Base-by-base conservation (phyloP, 306 rosid genomes). In the Begonia peltatifolia region DNA sequence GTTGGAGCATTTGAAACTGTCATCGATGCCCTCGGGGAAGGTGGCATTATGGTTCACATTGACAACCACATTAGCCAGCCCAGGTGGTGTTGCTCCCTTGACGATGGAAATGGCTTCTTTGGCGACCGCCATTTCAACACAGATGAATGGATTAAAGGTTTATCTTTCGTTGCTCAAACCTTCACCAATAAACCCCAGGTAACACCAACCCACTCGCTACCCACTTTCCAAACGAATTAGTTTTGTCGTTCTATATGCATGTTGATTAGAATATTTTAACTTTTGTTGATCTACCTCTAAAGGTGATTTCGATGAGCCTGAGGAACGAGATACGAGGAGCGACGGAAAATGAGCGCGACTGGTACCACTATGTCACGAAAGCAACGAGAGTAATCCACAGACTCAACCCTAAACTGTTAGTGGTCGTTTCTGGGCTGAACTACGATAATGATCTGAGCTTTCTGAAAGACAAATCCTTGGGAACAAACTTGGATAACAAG, bases 31-130 rank as follows among this genome's bases (percentile, higher is more conserved):
- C 62, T 80, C 13, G 76, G 70, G 9, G 54, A 18, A 11, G 69
- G 63, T 1, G 73, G 73, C 7, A 52, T 80, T 10, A 74, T 52
- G 54, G 76, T 80, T 0, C 35, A 68, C 66, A 7, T 77, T 20
- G 87, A 80, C 54, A 80, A 80, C 43, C 84, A 80, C 36, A 82
- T 80, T 4, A 77, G 84, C 42, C 56, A 68, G 9, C 75, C 87
- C 0, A 68, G 75, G 9, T 80, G 87, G 87, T 80, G 84, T 0
- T 80, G 84, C 6, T 1, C 43, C 23, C 70, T 71, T 42, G 61
- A 77, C 11, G 84, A 80, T 55, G 84, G 68, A 6, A 77, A 80
- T 68, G 79, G 81, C 0, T 80, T 80, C 69, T 80, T 71, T 11
- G 48, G 71, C 43, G 84, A 80, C 5, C 57, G 68, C 30, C 71